Conservation (phyloP, 495 filamentous ascomycete genomes). For the Talaromyces liani region DNA sequence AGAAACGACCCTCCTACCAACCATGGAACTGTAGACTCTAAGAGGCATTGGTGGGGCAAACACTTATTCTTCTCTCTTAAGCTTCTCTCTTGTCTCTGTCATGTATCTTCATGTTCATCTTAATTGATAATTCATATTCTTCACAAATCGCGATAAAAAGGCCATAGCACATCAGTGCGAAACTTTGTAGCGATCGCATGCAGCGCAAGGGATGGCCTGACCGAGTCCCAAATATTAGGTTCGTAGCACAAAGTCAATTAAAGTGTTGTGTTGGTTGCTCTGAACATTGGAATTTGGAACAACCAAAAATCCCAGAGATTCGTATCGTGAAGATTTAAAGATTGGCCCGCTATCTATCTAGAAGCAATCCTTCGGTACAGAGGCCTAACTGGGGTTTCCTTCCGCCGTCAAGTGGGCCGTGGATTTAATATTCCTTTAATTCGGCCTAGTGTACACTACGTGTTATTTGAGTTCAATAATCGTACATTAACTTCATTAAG, state of each 20-base stretch:
- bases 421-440: not conserved
- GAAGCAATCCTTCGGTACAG: not conserved
- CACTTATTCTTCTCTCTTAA: not conserved
- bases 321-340: too few relatives aligned
- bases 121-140: slow-evolving; percentile 20
- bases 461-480: not conserved
- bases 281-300: too few relatives aligned
- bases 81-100: not conserved
- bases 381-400: not conserved
- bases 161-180: slow-evolving; percentile 23
- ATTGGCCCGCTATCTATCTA: not conserved
- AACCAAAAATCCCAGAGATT: too few relatives aligned
- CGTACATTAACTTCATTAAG: not conserved
- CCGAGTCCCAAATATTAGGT: not conserved
- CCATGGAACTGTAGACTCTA: not conserved
- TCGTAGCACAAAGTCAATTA: not conserved
- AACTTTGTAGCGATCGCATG: not conserved
- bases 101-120: not conserved
- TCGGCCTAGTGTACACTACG: not conserved
- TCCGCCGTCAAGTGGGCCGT: not conserved
- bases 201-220: not conserved
- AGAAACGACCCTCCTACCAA: not conserved
- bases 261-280: not conserved
- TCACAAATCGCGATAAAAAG: slow-evolving; percentile 46
- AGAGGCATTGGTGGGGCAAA: not conserved